Evolutionary conservation across 768 basidiomycete species (phyloP).

Genomic region (Russula lepida): DNA sequence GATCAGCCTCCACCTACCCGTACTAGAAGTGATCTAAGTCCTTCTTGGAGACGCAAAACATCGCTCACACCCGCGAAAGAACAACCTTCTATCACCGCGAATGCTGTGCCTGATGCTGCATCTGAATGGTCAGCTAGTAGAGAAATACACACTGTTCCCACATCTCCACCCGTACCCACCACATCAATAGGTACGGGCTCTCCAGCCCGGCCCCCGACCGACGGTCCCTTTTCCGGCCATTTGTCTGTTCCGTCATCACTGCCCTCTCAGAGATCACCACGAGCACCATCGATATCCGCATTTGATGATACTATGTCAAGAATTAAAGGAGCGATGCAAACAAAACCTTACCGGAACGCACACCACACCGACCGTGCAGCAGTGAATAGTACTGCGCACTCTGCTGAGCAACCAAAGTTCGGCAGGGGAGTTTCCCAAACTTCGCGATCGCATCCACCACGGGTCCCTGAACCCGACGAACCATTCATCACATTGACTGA

Average conservation of each 20-base stretch:
- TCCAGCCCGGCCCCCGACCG: neutral
- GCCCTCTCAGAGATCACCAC: conserved; percentile 22
- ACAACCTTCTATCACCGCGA: neutral
- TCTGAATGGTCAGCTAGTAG: neutral
- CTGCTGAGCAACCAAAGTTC: conserved; percentile 1
- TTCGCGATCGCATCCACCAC: neutral
- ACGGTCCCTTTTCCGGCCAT: conserved; percentile 5
- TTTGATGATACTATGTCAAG: conserved; percentile 78
- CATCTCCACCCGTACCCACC: conserved; percentile 3
- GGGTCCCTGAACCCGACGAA: conserved; percentile 5
- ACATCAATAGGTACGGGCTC: neutral
- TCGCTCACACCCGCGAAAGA: conserved; percentile 9
- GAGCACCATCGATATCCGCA: conserved; percentile 48
- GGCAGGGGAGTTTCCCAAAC: conserved; percentile 1
- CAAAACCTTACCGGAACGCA: conserved; percentile 43
- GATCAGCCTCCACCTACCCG: conserved; percentile 27
- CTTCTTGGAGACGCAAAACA: conserved; percentile 38
- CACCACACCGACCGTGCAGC: conserved; percentile 17
- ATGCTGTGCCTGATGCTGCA: neutral
- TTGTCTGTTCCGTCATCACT: conserved; percentile 6
- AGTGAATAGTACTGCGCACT: neutral
- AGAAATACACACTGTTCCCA: conserved; percentile 1
- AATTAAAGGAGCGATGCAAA: conserved; percentile 71
- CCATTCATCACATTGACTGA: conserved; percentile 20
- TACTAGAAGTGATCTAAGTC: conserved; percentile 30